Conservation (phyloP, 345 rosid genomes). For the Arabidopsis arenosa region DNA sequence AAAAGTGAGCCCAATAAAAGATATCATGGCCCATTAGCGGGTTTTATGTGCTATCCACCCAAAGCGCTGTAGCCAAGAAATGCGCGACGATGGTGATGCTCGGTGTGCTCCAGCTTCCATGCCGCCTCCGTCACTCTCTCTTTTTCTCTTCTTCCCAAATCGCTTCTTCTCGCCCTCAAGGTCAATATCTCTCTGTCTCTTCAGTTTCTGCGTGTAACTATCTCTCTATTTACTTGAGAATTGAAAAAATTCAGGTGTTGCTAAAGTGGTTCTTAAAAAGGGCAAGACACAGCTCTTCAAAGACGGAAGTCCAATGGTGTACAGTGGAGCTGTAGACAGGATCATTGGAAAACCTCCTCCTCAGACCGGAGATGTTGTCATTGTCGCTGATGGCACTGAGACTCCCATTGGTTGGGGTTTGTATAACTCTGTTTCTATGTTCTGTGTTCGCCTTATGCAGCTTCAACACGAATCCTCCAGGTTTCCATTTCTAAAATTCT, state of each 20-base stretch:
- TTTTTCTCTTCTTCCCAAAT: conserved; percentile 53
- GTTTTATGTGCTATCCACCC: conserved; percentile 9
- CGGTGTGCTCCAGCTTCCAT: conserved; percentile 49
- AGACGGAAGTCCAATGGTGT: conserved; percentile 92
- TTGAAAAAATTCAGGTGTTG: conserved; percentile 51
- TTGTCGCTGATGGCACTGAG: conserved; percentile 84
- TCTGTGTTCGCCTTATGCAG: conserved; percentile 91
- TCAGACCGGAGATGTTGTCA: conserved; percentile 80
- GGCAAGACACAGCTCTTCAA: conserved; percentile 90
- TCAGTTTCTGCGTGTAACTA: background rate
- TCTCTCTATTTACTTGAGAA: background rate
- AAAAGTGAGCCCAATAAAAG: background rate
- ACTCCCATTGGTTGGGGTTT: conserved; percentile 87
- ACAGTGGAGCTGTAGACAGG: conserved; percentile 89
- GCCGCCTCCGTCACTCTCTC: conserved; percentile 47
- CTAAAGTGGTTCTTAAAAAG: conserved; percentile 89
- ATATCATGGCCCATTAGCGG: conserved; percentile 23
- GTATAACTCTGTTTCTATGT: conserved; percentile 88
- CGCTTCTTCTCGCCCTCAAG: conserved; percentile 58
- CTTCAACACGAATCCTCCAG: conserved; percentile 81
- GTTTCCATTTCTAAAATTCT: conserved; percentile 30
- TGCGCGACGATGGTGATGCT: conserved; percentile 35
- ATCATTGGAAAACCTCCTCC: conserved; percentile 87
- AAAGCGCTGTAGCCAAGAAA: conserved; percentile 21
- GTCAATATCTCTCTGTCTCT: conserved; percentile 49